Percentiles rank a stretch among this genome's conserved stretches.
These are phyloP conservation scores for Saturnispora ahearnii DNA, from an alignment of 805 yeast species.

Conservation along the genomic window DNA sequence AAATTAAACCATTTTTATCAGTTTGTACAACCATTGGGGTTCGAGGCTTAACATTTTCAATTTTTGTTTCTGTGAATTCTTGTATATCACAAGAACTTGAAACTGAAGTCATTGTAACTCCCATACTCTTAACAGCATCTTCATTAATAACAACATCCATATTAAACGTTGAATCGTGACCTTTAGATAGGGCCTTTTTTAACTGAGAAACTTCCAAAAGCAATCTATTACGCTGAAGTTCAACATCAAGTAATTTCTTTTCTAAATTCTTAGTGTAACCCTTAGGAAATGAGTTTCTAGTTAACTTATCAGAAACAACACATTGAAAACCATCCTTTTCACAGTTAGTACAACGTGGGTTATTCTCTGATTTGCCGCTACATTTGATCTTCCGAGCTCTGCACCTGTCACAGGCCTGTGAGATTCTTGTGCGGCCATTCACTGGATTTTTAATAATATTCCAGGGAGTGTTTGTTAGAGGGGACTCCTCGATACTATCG, in stretches of 20 bases:
- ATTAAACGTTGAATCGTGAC: background rate
- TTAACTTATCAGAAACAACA: constrained; percentile 61
- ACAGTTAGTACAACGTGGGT: constrained; percentile 60
- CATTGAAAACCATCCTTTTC: constrained; percentile 56
- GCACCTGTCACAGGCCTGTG: constrained; percentile 80
- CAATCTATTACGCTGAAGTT: constrained; percentile 41
- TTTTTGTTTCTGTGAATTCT: background rate
- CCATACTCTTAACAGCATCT: background rate
- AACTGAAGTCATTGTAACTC: constrained; percentile 1
- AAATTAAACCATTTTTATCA: constrained; percentile 17
- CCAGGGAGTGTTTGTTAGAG: constrained; percentile 16
- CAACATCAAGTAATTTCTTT: constrained; percentile 48
- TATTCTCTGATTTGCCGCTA: constrained; percentile 45
- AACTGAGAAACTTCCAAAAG: constrained; percentile 27
- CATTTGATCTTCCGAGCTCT: constrained; percentile 69
- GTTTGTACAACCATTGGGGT: constrained; percentile 3
- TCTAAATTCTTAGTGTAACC: constrained; percentile 76
- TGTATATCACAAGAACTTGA: constrained; percentile 1
- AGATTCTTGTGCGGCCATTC: constrained; percentile 40
- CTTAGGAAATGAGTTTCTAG: constrained; percentile 71
- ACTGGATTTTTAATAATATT: constrained; percentile 29
- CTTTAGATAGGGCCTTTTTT: constrained; percentile 13
- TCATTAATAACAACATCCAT: background rate
- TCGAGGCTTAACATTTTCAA: background rate
- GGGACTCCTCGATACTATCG: background rate